These are phyloP conservation scores for Xylariaceae sp. DNA, from an alignment of 2,329 filamentous ascomycete species.

Conservation along the genomic window DNA sequence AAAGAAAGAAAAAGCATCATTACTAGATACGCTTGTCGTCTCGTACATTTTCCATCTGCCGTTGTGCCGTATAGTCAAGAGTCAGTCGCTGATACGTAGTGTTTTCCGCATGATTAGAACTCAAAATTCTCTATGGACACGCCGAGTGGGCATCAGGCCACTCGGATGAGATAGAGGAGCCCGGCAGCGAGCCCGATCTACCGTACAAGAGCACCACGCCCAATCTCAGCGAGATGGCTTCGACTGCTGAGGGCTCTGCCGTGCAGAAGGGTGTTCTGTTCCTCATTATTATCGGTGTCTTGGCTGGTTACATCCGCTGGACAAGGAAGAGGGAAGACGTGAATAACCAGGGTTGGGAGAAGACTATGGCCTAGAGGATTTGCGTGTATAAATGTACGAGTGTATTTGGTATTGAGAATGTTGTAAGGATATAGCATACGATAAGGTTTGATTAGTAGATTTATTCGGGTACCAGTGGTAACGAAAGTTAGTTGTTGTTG, in stretches of 20 bases:
- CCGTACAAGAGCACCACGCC: background rate
- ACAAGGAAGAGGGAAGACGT: slow-evolving; percentile 33
- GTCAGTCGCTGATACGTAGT: slow-evolving; percentile 18
- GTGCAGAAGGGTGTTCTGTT: slow-evolving; percentile 52
- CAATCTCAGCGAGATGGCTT: background rate
- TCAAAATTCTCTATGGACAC: slow-evolving; percentile 30
- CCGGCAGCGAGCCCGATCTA: slow-evolving; percentile 22
- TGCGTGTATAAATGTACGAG: slow-evolving; percentile 5
- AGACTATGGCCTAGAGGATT: slow-evolving; percentile 40
- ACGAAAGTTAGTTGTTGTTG: too few species aligned
- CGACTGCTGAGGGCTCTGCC: slow-evolving; percentile 39
- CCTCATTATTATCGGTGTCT: slow-evolving; percentile 44
- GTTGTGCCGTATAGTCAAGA: slow-evolving; percentile 22
- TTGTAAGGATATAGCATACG: background rate
- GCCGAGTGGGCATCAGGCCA: slow-evolving; percentile 38
- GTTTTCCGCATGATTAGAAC: too few species aligned
- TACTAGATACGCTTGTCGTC: slow-evolving; percentile 5
- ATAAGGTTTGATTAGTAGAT: too few species aligned
- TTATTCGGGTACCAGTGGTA: too few species aligned
- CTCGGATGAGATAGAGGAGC: slow-evolving; percentile 25
- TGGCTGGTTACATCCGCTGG: slow-evolving; percentile 45
- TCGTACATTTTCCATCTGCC: slow-evolving; percentile 14
- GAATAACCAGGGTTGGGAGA: slow-evolving; percentile 40
- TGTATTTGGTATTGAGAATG: background rate
- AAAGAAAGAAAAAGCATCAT: slow-evolving; percentile 7